Evolutionary conservation across 306 rosid genomes (phyloP).

Genomic region (Albizia julibrissin): DNA sequence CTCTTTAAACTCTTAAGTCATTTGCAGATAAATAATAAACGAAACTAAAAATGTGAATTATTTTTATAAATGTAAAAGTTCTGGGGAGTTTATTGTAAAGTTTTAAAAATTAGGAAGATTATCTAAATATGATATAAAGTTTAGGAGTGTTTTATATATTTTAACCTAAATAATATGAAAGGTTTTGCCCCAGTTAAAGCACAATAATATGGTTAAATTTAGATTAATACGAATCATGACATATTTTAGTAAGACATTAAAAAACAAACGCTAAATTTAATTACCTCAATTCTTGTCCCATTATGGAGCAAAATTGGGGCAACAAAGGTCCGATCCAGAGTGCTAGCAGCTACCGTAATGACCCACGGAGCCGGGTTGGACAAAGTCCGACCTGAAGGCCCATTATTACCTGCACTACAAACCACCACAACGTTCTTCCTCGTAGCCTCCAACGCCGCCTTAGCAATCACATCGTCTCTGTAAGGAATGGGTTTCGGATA

Average conservation of each 20-base stretch:
- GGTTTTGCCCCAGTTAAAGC: not conserved
- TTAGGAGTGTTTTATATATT: too few species aligned
- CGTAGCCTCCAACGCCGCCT: slow-evolving; percentile 65
- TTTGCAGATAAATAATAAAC: too few species aligned
- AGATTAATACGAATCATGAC: not conserved
- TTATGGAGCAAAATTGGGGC: slow-evolving; percentile 60
- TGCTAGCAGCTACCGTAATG: slow-evolving; percentile 84
- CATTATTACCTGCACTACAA: slow-evolving; percentile 85
- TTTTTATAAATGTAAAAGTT: too few species aligned
- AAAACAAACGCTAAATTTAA: not conserved
- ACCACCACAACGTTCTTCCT: slow-evolving; percentile 74
- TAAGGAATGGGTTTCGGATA: slow-evolving; percentile 42
- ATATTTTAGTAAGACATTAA: too few species aligned
- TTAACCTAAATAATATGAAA: not conserved
- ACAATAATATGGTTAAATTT: too few species aligned
- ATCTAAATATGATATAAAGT: too few species aligned
- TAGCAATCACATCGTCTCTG: slow-evolving; percentile 59
- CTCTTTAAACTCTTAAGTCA: too few species aligned
- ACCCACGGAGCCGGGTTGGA: slow-evolving; percentile 87
- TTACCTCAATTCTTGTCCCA: slow-evolving; percentile 59
- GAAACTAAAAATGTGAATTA: too few species aligned
- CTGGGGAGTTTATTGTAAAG: too few species aligned
- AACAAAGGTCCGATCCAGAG: slow-evolving; percentile 68
- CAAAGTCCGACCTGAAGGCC: slow-evolving; percentile 64
- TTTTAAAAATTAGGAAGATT: too few species aligned